phyloP scores from a whole-genome alignment of 2,329 filamentous ascomycete genomes.

The Pseudogymnoascus sp. region DNA sequence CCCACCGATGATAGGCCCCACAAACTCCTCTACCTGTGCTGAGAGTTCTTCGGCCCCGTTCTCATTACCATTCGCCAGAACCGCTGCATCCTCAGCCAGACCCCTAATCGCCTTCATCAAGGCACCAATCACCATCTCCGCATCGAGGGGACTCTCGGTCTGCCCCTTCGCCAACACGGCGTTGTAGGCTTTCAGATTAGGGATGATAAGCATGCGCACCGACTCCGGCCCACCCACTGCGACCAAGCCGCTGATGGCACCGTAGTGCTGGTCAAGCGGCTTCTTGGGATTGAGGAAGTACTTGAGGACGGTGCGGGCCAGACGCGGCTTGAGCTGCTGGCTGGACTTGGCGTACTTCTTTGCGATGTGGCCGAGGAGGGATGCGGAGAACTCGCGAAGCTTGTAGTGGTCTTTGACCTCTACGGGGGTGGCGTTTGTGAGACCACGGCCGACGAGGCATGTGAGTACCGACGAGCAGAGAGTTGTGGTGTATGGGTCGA shows the following conservation, averaged over 20 bases:
- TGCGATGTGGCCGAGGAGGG: conserved; percentile 70
- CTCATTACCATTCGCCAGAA: conserved; percentile 19
- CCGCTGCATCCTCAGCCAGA: conserved; percentile 36
- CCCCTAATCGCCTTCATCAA: conserved; percentile 48
- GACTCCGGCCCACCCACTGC: conserved; percentile 65
- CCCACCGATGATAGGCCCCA: conserved; percentile 26
- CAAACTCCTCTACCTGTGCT: conserved; percentile 24
- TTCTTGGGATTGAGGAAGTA: conserved; percentile 82
- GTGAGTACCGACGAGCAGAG: conserved; percentile 85
- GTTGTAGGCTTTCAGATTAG: conserved; percentile 59
- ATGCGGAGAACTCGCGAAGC: conserved; percentile 76
- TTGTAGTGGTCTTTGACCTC: conserved; percentile 60
- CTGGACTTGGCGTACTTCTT: conserved; percentile 75
- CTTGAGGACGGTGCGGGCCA: conserved; percentile 89
- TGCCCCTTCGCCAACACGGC: conserved; percentile 49
- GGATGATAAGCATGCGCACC: conserved; percentile 56
- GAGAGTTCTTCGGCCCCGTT: conserved; percentile 17
- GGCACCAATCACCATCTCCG: conserved; percentile 51
- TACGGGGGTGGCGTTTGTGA: conserved; percentile 43
- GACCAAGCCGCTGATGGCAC: conserved; percentile 72
- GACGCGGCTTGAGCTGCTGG: conserved; percentile 73
- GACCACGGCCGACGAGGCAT: conserved; percentile 76
- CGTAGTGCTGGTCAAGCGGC: conserved; percentile 78
- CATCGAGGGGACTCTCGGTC: conserved; percentile 46
- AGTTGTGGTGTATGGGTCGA: conserved; percentile 52